Percentiles rank a stretch among this genome's conserved stretches.
These are phyloP conservation scores for Russula dissimulans DNA, from an alignment of 768 basidiomycete genomes.

Conservation along the genomic window DNA sequence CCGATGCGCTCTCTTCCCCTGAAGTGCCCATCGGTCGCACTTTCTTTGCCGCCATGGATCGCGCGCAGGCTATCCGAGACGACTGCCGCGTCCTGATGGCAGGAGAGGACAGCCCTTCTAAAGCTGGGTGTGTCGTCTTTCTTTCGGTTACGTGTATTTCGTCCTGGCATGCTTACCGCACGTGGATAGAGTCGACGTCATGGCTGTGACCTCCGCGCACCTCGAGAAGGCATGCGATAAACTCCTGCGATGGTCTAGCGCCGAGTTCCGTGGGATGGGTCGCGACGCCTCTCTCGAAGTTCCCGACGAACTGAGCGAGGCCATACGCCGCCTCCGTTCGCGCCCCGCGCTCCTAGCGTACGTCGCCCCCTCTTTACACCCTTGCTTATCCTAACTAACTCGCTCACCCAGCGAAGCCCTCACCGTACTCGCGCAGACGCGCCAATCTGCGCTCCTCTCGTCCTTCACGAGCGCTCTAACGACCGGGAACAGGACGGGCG, in stretches of 20 bases:
- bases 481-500: constrained; percentile 35
- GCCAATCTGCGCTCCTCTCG: constrained; percentile 71
- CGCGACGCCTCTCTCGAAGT: constrained; percentile 70
- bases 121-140: constrained; percentile 50
- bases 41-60: constrained; percentile 84
- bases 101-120: constrained; percentile 71
- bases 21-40: constrained; percentile 63
- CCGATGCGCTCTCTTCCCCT: constrained; percentile 64
- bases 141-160: not conserved
- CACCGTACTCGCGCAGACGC: constrained; percentile 65
- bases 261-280: constrained; percentile 75
- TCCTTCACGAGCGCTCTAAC: constrained; percentile 85
- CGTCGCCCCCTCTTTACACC: constrained; percentile 16
- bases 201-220: constrained; percentile 68
- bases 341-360: constrained; percentile 75
- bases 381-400: not conserved
- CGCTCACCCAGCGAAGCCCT: constrained; percentile 56
- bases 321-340: constrained; percentile 61
- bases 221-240: constrained; percentile 90
- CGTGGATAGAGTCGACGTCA: constrained; percentile 67
- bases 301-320: constrained; percentile 52
- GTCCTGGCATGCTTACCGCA: not conserved
- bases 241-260: constrained; percentile 73
- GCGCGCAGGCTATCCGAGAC: constrained; percentile 68
- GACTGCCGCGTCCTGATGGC: constrained; percentile 85